Percentiles rank a stretch among this genome's conserved stretches.
These are phyloP conservation scores for Mollisiaceae sp. DNA, from an alignment of 2,329 filamentous ascomycete genomes.

Conservation along the genomic window DNA sequence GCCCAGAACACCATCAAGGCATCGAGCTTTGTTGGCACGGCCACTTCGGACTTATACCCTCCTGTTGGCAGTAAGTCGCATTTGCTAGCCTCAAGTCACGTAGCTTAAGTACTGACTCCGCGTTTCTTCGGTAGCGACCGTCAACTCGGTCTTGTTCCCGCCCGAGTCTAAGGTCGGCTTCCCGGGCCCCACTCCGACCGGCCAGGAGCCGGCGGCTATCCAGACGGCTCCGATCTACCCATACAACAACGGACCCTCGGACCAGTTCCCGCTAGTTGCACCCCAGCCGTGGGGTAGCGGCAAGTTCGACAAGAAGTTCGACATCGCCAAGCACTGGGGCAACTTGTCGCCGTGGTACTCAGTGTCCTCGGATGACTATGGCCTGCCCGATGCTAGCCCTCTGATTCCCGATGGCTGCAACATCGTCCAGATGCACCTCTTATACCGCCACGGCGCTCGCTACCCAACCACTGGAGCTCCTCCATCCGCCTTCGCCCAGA, in stretches of 20 bases:
- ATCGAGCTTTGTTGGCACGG: conserved; percentile 17
- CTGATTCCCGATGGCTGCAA: conserved; percentile 24
- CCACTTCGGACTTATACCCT: conserved; percentile 16
- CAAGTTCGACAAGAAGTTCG: conserved; percentile 20
- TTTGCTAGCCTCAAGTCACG: background rate
- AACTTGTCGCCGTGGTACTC: conserved; percentile 27
- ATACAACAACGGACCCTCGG: conserved; percentile 24
- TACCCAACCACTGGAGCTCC: conserved; percentile 24
- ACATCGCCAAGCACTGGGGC: conserved; percentile 26
- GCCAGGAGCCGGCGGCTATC: conserved; percentile 19
- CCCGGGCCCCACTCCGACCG: conserved; percentile 21
- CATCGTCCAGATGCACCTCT: conserved; percentile 25
- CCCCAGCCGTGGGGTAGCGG: conserved; percentile 19
- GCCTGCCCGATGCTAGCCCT: conserved; percentile 22
- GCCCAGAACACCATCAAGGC: conserved; percentile 15
- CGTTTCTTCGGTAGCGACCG: conserved; percentile 5
- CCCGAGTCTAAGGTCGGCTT: conserved; percentile 23
- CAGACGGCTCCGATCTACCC: conserved; percentile 21
- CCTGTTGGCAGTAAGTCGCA: conserved; percentile 17
- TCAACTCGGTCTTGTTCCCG: conserved; percentile 20
- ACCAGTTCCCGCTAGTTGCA: conserved; percentile 24
- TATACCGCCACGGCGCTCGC: conserved; percentile 26
- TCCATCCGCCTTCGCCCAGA: conserved; percentile 20
- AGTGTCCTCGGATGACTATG: conserved; percentile 25
- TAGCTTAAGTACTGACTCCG: conserved; percentile 6